These are phyloP conservation scores for Boletus sp. DNA, from an alignment of 768 basidiomycete genomes.

Conservation along the genomic window DNA sequence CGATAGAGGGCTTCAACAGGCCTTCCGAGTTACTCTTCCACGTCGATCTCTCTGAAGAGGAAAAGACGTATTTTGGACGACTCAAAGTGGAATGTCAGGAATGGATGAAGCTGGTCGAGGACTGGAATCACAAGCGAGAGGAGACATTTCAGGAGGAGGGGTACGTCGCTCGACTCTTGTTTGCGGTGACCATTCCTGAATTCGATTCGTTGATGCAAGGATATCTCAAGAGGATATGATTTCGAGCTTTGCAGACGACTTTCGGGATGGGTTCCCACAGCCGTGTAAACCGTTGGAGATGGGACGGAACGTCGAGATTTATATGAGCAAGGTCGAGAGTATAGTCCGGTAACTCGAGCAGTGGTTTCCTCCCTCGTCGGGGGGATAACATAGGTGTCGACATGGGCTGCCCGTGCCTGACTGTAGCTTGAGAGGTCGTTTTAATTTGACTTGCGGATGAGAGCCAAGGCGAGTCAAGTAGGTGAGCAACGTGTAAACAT, in stretches of 20 bases:
- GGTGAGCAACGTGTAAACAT: no score
- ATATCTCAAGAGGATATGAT: constrained; percentile 14
- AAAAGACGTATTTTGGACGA: constrained; percentile 16
- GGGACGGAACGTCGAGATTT: constrained; percentile 19
- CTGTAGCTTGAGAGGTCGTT: no score
- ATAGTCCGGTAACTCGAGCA: constrained; percentile 23
- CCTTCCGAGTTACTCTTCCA: constrained; percentile 24
- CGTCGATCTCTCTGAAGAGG: constrained; percentile 18
- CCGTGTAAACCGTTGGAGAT: constrained; percentile 8
- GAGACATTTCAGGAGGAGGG: neutral
- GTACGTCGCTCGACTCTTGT: neutral
- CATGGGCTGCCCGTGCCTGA: no score
- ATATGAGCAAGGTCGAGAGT: constrained; percentile 24
- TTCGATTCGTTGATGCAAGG: constrained; percentile 1
- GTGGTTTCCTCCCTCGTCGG: constrained; percentile 18
- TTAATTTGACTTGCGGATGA: no score
- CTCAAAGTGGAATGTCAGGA: constrained; percentile 7
- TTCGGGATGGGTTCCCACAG: constrained; percentile 19
- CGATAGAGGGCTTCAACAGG: neutral
- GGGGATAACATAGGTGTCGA: neutral
- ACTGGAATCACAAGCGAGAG: no score
- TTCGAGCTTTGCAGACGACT: constrained; percentile 17
- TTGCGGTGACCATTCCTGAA: neutral
- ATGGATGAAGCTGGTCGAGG: no score
- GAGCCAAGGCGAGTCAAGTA: no score